Evolutionary conservation across 192 early-diverging fungal genomes (phyloP).

Genomic region (Endogone sp.): DNA sequence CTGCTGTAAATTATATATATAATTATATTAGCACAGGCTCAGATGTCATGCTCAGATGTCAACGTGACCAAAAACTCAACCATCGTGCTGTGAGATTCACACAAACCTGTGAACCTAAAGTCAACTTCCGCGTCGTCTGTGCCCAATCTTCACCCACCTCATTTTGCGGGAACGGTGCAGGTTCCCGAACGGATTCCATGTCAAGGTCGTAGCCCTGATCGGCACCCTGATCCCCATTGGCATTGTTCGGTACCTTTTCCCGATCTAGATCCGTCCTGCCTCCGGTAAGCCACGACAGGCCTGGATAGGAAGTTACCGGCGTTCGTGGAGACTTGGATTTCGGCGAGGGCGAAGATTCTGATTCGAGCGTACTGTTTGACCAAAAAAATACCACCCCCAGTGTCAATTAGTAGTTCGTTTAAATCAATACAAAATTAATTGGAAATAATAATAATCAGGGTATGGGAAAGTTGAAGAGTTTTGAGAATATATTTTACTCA

Average conservation of each 20-base stretch:
- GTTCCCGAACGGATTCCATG: neutral
- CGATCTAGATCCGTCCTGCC: neutral
- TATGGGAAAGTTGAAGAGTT: no score
- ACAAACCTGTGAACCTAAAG: neutral
- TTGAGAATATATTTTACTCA: neutral
- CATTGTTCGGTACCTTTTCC: neutral
- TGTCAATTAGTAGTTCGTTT: no score
- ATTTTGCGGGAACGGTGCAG: neutral
- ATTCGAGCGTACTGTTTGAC: neutral
- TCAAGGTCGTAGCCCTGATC: neutral
- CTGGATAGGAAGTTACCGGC: neutral
- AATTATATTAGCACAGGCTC: no score
- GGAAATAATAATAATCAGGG: no score
- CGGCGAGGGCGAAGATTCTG: neutral
- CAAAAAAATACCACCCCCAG: no score
- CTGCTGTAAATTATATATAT: neutral
- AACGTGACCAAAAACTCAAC: no score
- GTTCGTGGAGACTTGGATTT: neutral
- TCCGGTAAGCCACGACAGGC: neutral
- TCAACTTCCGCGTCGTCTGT: neutral
- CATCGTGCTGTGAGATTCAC: neutral
- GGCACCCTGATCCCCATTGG: neutral
- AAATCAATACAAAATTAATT: no score
- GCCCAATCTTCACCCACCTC: neutral
- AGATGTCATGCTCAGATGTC: no score